Conservation (phyloP, 2,329 filamentous ascomycete genomes). For the Pseudonectria buxi region DNA sequence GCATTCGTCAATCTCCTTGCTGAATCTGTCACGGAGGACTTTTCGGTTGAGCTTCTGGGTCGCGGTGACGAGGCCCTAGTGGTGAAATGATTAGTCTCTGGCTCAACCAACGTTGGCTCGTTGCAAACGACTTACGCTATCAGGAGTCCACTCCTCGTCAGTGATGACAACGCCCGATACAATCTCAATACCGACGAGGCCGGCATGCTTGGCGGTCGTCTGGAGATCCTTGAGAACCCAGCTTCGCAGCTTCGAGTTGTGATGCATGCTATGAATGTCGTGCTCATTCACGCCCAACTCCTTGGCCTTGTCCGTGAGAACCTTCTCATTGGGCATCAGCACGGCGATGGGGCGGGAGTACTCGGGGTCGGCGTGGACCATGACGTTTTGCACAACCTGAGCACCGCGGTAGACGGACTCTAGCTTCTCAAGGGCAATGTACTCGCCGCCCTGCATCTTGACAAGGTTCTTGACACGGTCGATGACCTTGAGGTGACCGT, state of each 20-base stretch:
- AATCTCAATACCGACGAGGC: slow-evolving; percentile 65
- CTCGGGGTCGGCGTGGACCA: slow-evolving; percentile 72
- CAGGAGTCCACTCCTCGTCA: slow-evolving; percentile 83
- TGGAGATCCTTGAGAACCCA: slow-evolving; percentile 63
- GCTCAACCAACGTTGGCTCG: not conserved
- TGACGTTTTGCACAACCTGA: slow-evolving; percentile 76
- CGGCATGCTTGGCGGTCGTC: slow-evolving; percentile 55
- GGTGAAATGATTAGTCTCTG: slow-evolving; percentile 12
- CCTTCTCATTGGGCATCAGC: slow-evolving; percentile 62
- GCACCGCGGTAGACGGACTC: slow-evolving; percentile 83
- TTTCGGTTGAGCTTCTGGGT: slow-evolving; percentile 55
- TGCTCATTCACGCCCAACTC: slow-evolving; percentile 58
- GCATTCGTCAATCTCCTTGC: slow-evolving; percentile 42
- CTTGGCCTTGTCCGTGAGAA: slow-evolving; percentile 52
- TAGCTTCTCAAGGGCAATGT: slow-evolving; percentile 93
- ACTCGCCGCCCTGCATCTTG: slow-evolving; percentile 92
- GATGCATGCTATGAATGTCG: slow-evolving; percentile 62
- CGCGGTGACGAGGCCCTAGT: slow-evolving; percentile 53
- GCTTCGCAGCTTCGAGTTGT: slow-evolving; percentile 56
- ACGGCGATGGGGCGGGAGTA: slow-evolving; percentile 76
- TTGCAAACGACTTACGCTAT: slow-evolving; percentile 58
- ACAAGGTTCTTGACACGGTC: slow-evolving; percentile 98
- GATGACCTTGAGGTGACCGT: slow-evolving; percentile 79
- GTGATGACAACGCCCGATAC: slow-evolving; percentile 70
- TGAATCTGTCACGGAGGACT: slow-evolving; percentile 43